phyloP scores from a whole-genome alignment of 164 flowering plant genomes.

The Stephania cephalantha region DNA sequence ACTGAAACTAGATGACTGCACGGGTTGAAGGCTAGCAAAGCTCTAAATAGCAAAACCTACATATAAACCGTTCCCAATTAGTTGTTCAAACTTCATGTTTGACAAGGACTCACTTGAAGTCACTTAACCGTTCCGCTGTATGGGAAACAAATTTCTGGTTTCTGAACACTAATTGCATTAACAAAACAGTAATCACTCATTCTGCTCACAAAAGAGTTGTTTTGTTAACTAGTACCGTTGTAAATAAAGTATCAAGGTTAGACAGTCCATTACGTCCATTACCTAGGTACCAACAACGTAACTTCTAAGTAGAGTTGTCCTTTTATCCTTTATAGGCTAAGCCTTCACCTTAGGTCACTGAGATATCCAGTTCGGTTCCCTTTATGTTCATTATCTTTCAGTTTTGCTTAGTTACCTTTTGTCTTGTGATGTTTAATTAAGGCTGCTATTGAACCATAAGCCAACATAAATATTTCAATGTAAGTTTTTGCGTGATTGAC shows the following conservation, averaged over 20 bases:
- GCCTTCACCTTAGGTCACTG: background rate
- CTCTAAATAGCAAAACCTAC: background rate
- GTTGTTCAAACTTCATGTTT: background rate
- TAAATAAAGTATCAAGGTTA: background rate
- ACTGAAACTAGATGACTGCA: background rate
- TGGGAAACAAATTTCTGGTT: background rate
- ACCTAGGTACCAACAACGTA: background rate
- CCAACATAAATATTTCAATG: background rate
- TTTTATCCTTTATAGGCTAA: background rate
- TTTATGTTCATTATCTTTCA: background rate
- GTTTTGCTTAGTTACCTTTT: background rate
- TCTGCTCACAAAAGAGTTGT: background rate
- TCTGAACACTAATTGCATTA: background rate
- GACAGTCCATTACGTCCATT: background rate
- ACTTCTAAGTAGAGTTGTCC: background rate
- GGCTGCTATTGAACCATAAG: background rate
- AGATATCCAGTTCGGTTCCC: background rate
- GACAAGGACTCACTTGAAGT: background rate
- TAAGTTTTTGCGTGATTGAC: slow-evolving; percentile 2
- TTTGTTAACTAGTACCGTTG: background rate
- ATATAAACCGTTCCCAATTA: background rate
- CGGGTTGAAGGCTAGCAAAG: background rate
- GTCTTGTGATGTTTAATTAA: background rate
- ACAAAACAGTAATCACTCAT: background rate
- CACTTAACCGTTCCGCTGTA: background rate